Percentiles rank a stretch among this genome's conserved stretches.
Evolutionary conservation across 1,139 yeast species (phyloP).

Genomic region (Eremothecium sinecaudum): DNA sequence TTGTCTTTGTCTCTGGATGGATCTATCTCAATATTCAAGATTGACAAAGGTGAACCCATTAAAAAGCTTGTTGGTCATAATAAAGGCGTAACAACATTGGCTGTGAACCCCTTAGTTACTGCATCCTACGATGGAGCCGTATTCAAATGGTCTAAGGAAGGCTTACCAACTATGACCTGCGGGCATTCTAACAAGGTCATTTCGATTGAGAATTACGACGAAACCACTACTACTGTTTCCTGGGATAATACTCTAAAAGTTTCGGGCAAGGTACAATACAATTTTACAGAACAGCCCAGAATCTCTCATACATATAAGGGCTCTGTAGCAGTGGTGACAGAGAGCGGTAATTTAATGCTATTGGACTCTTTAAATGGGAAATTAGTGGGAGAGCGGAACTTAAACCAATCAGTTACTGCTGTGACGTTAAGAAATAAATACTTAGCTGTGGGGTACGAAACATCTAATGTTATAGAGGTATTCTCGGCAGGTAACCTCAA

Average conservation of each 20-base stretch:
- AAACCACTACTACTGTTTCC: conserved; percentile 46
- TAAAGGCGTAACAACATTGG: conserved; percentile 58
- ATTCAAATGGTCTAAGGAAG: conserved; percentile 47
- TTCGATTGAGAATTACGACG: conserved; percentile 30
- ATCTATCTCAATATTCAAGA: conserved; percentile 39
- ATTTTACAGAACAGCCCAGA: conserved; percentile 57
- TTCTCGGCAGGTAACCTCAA: conserved; percentile 34
- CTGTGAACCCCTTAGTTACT: conserved; percentile 36
- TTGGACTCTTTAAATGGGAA: conserved; percentile 23
- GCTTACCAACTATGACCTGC: conserved; percentile 33
- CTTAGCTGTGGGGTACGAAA: conserved; percentile 44
- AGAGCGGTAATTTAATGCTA: conserved; percentile 26
- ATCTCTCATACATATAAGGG: conserved; percentile 35
- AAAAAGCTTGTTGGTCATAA: conserved; percentile 67
- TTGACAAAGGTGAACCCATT: conserved; percentile 33
- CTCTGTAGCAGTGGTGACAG: conserved; percentile 32
- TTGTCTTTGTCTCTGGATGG: conserved; percentile 70
- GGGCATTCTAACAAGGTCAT: conserved; percentile 54
- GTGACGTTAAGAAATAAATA: conserved; percentile 35
- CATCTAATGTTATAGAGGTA: conserved; percentile 31
- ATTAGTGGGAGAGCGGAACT: conserved; percentile 22
- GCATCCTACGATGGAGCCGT: conserved; percentile 84
- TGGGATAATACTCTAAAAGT: conserved; percentile 79
- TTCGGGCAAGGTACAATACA: conserved; percentile 21
- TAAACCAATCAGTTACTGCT: conserved; percentile 37